Base-by-base conservation (phyloP, 495 filamentous ascomycete species). In the Rostrohypoxylon terebratum region DNA sequence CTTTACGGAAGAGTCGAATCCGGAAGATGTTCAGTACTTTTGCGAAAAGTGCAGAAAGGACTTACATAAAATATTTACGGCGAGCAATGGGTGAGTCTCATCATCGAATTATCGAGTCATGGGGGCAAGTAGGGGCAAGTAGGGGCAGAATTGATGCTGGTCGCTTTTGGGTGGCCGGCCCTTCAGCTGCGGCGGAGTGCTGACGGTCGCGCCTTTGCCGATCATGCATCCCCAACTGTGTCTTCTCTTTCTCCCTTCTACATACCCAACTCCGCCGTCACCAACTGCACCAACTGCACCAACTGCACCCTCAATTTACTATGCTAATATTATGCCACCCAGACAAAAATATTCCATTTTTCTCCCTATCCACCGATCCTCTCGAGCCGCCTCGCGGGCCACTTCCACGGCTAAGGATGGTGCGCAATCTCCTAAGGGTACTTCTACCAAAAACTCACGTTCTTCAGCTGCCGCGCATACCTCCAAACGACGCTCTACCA, bases 21-120 rank as follows among this genome's bases (percentile, higher is more conserved):
- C 94, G 34, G 95, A 98, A 50, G 74, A 77, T 33, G 53, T 78
- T 21, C 93, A 98, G 82, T 99, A 99, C 84, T 98, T 93, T 78
- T 99, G 96, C 81, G 96, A 99, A 83, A 86, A 92, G 80, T 99
- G 96, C 79, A 90, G 92, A 71, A 91, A 92, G 78, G 94, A 97
- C 76, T 86, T 97, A 59, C 96, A 99, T 84, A 93, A 87, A 73
- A 89, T 96, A 66, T 90, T 86, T 66, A 89, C 83, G 33, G 92
- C 92, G 63, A 81, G 88, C 74, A 94, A 94, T 86, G 96, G 94
- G 96, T 98, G 87, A 85, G 90, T 89, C 18, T 68, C 11, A 21
- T 60, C 45, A 40, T 58, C 58, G 38, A 67, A 21, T 60, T 36
- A 47, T 58, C 62, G 38, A 67, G 48, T 55, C 66, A 51, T 67